A percentile compares a stretch with the other conserved stretches of the same genome.
Evolutionary conservation across 495 filamentous ascomycete species (phyloP).

Genomic region (Pyrenula massariospora): DNA sequence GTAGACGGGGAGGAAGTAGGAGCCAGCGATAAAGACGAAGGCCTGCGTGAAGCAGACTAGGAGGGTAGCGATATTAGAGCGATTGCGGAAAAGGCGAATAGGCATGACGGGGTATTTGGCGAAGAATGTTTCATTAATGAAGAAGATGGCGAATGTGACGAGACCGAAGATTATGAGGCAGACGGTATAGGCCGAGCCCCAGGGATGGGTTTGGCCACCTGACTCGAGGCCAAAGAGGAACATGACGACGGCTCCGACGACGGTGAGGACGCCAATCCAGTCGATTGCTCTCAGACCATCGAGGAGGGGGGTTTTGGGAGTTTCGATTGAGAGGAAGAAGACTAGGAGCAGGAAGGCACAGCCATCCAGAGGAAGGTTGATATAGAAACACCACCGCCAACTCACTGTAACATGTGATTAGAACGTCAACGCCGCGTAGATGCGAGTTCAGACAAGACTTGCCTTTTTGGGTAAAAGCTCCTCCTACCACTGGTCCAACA

Average conservation of each 20-base stretch:
- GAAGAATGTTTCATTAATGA: slow-evolving; percentile 56
- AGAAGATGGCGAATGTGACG: slow-evolving; percentile 47
- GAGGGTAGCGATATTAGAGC: slow-evolving; percentile 47
- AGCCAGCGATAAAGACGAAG: slow-evolving; percentile 60
- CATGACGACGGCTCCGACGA: slow-evolving; percentile 72
- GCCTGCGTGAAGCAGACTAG: slow-evolving; percentile 51
- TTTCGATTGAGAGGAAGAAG: slow-evolving; percentile 65
- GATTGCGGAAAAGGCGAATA: slow-evolving; percentile 48
- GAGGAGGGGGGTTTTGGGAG: slow-evolving; percentile 57
- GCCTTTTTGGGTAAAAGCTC: slow-evolving; percentile 43
- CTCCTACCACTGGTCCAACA: slow-evolving; percentile 54
- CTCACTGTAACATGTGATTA: too few relatives aligned
- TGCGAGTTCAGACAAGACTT: too few relatives aligned
- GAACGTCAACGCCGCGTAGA: slow-evolving; percentile 28
- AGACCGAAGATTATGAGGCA: slow-evolving; percentile 70
- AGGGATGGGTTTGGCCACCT: slow-evolving; percentile 65
- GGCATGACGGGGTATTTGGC: slow-evolving; percentile 74
- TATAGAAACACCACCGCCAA: slow-evolving; percentile 57
- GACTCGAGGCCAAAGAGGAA: slow-evolving; percentile 70
- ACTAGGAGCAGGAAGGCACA: slow-evolving; percentile 52
- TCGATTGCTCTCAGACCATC: slow-evolving; percentile 67
- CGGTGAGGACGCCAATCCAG: slow-evolving; percentile 57
- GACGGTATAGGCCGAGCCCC: slow-evolving; percentile 63
- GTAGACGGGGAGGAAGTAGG: slow-evolving; percentile 71
- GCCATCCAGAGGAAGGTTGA: slow-evolving; percentile 65